phyloP scores from a whole-genome alignment of 306 rosid genomes.

The Ormosia emarginata region DNA sequence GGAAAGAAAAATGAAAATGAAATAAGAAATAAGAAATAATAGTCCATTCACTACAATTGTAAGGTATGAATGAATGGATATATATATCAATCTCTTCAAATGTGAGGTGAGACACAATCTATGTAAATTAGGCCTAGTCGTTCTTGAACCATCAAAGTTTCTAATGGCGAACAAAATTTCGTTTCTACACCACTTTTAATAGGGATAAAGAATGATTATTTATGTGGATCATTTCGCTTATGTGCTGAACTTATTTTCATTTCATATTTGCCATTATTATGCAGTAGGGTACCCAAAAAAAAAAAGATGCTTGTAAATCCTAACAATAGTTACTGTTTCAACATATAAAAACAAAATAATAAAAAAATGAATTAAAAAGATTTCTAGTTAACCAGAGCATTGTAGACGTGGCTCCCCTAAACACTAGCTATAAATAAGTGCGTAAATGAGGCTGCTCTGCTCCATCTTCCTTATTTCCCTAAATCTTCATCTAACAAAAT shows the following conservation, averaged over 20 bases:
- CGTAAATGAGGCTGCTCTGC: background rate
- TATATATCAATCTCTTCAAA: background rate
- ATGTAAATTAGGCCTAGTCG: background rate
- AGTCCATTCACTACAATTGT: background rate
- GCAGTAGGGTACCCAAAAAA: background rate
- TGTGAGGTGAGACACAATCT: background rate
- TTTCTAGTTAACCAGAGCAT: background rate
- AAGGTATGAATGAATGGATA: background rate
- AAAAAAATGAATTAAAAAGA: background rate
- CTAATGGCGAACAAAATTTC: background rate
- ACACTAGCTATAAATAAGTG: background rate
- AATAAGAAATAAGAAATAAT: background rate
- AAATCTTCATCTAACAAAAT: background rate
- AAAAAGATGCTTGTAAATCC: background rate
- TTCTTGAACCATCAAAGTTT: background rate
- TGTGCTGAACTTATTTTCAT: background rate
- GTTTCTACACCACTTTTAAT: background rate
- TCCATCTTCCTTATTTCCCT: background rate
- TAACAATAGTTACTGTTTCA: background rate
- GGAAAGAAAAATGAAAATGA: background rate
- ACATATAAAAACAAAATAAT: background rate
- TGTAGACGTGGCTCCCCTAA: background rate
- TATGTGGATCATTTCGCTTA: background rate
- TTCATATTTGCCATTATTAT: background rate
- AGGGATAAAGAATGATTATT: too few species aligned